Base-by-base conservation (phyloP, 768 basidiomycete species). In the Boletus tomentosulus region DNA sequence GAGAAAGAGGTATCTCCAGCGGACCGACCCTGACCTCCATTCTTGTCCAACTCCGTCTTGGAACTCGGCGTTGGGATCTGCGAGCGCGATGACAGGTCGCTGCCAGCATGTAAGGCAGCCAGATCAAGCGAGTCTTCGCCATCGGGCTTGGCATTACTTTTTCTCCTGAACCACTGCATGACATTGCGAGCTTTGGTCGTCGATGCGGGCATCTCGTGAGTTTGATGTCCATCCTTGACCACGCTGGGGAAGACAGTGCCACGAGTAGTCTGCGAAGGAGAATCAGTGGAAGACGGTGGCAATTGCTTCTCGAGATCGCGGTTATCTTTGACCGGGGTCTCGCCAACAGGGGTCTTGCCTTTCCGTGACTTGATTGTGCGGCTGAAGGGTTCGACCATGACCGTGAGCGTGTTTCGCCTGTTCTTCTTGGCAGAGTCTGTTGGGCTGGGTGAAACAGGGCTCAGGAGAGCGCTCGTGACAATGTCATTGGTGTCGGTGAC, bases 161-260 rank as follows among this genome's bases (percentile, higher is more conserved):
- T 82, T 51, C 79, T 81, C 70, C 89, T 78, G 82, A 99, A 98
- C 97, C 97, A 99, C 60, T 94, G 87, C 96, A 98, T 98, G 50
- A 99, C 97, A 66, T 88, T 92, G 69, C 85, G 85, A 4, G 96
- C 94, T 69, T 94, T 89, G 71, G 80, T 85, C n/a, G 90, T 83
- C 56, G 89, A 86, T 15, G 85, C 89, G 2, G 80, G 79, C 72
- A 86, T 73, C 38, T 76, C 76, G 42, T 62, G 64, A 28, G 63
- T 49, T 39, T 58, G 62, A 57, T 59, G 61, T 28, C 51, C 65
- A 6, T 65, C 64, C 51, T 69, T 69, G 27, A 55, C 47, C 53
- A 70, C 59, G 22, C 60, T 61, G 13, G 67, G 60, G 58, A 66
- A 62, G 41, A 66, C 54, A 15, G 66, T 50, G 10, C 60, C 62